Percentiles rank a stretch among this genome's conserved stretches.
phyloP scores from a whole-genome alignment of 805 yeast species.

The Lipomyces lipofer region DNA sequence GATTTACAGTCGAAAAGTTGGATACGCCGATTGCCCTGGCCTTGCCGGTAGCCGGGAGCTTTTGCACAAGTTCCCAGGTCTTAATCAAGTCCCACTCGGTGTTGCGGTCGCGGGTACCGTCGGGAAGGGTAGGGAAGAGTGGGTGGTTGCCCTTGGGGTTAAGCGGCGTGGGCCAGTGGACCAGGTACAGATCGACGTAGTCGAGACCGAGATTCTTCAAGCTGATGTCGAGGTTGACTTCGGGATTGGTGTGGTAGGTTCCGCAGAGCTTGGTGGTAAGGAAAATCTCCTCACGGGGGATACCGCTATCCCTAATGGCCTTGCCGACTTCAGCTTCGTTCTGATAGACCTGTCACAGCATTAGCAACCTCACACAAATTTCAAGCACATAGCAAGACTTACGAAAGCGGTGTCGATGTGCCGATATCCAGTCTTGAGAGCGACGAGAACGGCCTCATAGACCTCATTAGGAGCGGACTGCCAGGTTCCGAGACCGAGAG shows the following conservation, averaged over 20 bases:
- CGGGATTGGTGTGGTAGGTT: constrained; percentile 45
- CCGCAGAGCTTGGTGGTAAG: constrained; percentile 48
- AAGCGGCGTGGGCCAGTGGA: constrained; percentile 79
- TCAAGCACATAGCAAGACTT: not conserved
- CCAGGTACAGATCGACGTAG: constrained; percentile 73
- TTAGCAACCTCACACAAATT: not conserved
- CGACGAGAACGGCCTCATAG: constrained; percentile 50
- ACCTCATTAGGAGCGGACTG: constrained; percentile 57
- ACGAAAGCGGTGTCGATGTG: constrained; percentile 74
- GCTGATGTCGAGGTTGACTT: constrained; percentile 56
- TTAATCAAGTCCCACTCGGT: constrained; percentile 46
- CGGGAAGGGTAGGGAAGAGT: constrained; percentile 43
- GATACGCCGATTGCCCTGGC: constrained; percentile 75
- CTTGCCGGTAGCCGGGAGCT: constrained; percentile 52
- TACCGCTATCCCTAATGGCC: constrained; percentile 45
- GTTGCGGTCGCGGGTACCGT: constrained; percentile 42
- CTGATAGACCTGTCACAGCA: constrained; percentile 46
- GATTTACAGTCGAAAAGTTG: constrained; percentile 53
- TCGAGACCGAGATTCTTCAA: constrained; percentile 65
- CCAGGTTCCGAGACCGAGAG: constrained; percentile 77
- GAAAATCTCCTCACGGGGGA: constrained; percentile 50
- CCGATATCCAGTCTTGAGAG: constrained; percentile 64
- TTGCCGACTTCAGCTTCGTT: constrained; percentile 67
- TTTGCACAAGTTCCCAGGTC: constrained; percentile 67
- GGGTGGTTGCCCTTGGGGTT: constrained; percentile 44